Evolutionary conservation across 2,329 filamentous ascomycete species (phyloP), one percentile per base, ranked within the genome.

Genomic region (Cadophora sp.): DNA sequence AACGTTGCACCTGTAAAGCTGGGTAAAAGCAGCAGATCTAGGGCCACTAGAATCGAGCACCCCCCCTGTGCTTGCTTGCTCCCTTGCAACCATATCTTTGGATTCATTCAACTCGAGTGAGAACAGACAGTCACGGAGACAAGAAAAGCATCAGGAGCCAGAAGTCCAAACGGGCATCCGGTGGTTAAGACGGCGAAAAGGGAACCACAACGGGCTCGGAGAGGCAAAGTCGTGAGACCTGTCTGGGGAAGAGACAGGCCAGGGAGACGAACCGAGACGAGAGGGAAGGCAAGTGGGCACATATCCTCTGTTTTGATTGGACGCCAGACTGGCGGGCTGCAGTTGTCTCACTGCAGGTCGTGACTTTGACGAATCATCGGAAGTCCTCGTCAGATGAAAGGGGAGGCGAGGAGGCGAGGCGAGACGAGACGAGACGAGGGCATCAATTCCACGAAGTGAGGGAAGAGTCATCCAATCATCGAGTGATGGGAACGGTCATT

Each of bases 341-440:
- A 63, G 40, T 62, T 58, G n/a, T 14, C 34, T n/a, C 29, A 68
- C 69, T 73, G 71, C 69, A 71, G 56, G 68, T 73, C 71, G 71
- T 66, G 55, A 70, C 60, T 59, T 59, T 60, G 67, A 65, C 71
- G 65, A 73, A 73, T 73, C 64, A 68, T 9, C 48, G 58, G n/a
- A n/a, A 11, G 27, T 40, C 40, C 27, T 60, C 63, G 55, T 50
- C 43, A 37, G 29, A 51, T 59, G 55, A 63, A 34, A 31, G 19
- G 43, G 53, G 26, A 46, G 34, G 31, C 48, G 51, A 56, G 22
- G 53, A 51, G 22, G 16, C 27, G 56, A 46, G 62, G 51, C 43
- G 53, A 65, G 43, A 14, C 43, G 53, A 65, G 43, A 14, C 43
- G 34, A 37, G 34, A 37, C 34, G 43, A 48, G 43, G 43, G n/a